Evolutionary conservation across 305 asterid species (phyloP), one percentile per base, ranked within the genome.

Genomic region (Fraxinus velutina): DNA sequence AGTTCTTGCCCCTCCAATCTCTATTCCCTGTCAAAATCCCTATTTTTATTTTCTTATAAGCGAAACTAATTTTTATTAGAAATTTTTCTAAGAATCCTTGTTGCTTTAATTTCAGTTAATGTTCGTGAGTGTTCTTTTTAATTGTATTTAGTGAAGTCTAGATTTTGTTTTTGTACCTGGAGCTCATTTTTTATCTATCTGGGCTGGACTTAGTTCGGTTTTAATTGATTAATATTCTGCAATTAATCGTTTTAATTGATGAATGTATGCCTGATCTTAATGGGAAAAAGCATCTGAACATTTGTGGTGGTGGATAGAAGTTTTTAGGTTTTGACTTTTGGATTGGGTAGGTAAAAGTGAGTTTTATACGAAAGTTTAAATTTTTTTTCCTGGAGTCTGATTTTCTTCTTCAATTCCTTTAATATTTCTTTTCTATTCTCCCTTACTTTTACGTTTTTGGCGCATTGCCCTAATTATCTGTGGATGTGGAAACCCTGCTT

Each of bases 281-380:
- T 84, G 34, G 7, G 78, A 70, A 78, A 47, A 39, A 71, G 47
- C 78, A 66, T 33, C 34, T n/a, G 37, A 36, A 66, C 12, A 77
- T 27, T 73, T 50, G 1, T 42, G 79, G 60, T 78, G 15, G 39
- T 66, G 44, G 84, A 10, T 34, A 33, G 60, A 84, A 74, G 39
- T 78, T 74, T 73, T 79, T 75, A 52, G 86, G 84, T 85, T 86
- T 89, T 85, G 88, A 85, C 86, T 82, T 85, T 83, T 87, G 34
- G 83, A 82, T 81, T 83, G 24, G 78, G 77, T 80, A 13, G 82
- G 79, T 17, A 57, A 81, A 82, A 83, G 70, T 75, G 84, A 78
- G 79, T 78, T 83, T 68, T 77, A 12, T 75, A 39, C 34, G 17
- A 19, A 33, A 29, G 29, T 76, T 44, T 47, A 74, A 39, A 72